phyloP scores from a whole-genome alignment of 345 rosid genomes.

The Sonneratia caseolaris region DNA sequence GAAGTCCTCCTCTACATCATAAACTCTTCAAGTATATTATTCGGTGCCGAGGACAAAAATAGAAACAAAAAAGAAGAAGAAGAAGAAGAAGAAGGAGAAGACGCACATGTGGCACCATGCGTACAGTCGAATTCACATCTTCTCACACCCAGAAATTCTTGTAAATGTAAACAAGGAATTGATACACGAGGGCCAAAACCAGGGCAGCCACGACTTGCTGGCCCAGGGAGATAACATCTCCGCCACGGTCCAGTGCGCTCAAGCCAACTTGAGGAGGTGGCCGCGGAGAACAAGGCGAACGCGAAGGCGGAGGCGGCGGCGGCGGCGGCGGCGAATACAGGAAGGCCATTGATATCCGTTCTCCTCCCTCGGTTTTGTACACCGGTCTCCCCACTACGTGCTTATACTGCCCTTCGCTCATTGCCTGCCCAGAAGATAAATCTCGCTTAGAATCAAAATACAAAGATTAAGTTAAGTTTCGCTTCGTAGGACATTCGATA shows the following conservation, averaged over 20 bases:
- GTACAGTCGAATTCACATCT: neutral
- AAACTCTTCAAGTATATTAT: neutral
- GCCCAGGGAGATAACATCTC: constrained; percentile 30
- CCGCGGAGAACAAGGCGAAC: too few relatives aligned
- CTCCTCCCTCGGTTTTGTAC: constrained; percentile 26
- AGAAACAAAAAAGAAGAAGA: neutral
- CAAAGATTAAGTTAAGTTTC: too few relatives aligned
- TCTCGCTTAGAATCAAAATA: too few relatives aligned
- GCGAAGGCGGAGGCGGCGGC: neutral
- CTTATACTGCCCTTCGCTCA: constrained; percentile 46
- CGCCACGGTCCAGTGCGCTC: neutral
- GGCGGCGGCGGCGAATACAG: constrained; percentile 30
- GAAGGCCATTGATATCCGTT: constrained; percentile 44
- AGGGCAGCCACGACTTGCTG: constrained; percentile 49
- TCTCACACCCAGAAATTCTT: constrained; percentile 16
- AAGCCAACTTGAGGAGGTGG: neutral
- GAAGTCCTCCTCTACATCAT: neutral
- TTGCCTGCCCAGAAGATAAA: constrained; percentile 16
- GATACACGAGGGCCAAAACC: constrained; percentile 40
- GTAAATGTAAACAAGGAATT: constrained; percentile 26
- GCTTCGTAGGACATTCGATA: too few relatives aligned
- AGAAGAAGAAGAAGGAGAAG: too few relatives aligned
- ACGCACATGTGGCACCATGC: neutral
- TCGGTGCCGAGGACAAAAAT: neutral
- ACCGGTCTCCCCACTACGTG: constrained; percentile 59